Evolutionary conservation across 2,329 filamentous ascomycete genomes (phyloP).

Genomic region (Penicillium brasilianum): DNA sequence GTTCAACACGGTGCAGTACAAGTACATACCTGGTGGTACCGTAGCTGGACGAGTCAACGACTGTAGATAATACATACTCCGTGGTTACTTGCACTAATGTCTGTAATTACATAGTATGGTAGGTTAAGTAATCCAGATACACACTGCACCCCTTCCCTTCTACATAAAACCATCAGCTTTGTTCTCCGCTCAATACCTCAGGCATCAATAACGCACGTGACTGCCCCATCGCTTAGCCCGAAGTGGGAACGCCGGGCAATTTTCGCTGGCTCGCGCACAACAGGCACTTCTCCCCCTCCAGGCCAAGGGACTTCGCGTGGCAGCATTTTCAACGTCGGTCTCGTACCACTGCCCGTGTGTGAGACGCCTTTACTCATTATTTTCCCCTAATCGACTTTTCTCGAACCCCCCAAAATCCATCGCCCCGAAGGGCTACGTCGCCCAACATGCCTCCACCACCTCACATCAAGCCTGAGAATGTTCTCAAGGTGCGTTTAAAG

Average conservation of each 20-base stretch:
- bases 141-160: no score
- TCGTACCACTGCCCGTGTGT: conserved; percentile 40
- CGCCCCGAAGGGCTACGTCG: conserved; percentile 39
- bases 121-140: background rate
- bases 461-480: conserved; percentile 98
- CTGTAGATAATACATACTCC: no score
- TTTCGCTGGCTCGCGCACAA: conserved; percentile 45
- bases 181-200: conserved; percentile 8
- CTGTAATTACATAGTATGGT: no score
- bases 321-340: conserved; percentile 38
- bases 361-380: conserved; percentile 25
- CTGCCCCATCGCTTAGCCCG: conserved; percentile 42
- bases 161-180: background rate
- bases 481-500: conserved; percentile 71
- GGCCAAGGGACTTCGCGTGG: conserved; percentile 43
- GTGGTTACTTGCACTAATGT: no score
- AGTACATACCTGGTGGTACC: no score
- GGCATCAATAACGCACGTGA: conserved; percentile 36
- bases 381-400: conserved; percentile 10
- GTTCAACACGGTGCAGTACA: no score
- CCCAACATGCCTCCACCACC: conserved; percentile 87
- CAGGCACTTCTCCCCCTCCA: conserved; percentile 36
- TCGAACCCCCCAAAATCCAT: conserved; percentile 20
- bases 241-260: conserved; percentile 40
- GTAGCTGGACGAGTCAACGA: background rate